A percentile compares a stretch with the other conserved stretches of the same genome.
phyloP scores from a whole-genome alignment of 2,329 filamentous ascomycete species.

The Metarhizium guizhouense region DNA sequence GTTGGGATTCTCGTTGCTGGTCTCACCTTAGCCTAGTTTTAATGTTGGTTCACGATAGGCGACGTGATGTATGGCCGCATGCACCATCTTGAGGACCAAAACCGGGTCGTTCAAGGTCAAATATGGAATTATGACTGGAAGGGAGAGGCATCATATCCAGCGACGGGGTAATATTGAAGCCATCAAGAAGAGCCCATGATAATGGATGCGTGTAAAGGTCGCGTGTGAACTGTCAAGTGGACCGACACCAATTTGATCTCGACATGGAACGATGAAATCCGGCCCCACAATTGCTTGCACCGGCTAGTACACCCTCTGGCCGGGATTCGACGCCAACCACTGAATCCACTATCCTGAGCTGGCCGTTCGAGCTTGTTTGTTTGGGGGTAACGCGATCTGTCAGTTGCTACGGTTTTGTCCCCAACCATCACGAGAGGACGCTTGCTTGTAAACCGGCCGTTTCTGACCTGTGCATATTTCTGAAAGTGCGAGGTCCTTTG shows the following conservation, averaged over 20 bases:
- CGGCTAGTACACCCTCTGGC: too few relatives aligned
- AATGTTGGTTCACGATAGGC: background rate
- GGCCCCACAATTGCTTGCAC: background rate
- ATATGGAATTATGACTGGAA: background rate
- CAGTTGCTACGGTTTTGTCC: background rate
- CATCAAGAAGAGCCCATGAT: too few relatives aligned
- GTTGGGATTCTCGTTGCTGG: background rate
- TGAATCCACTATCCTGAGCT: background rate
- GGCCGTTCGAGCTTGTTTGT: background rate
- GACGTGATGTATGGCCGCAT: background rate
- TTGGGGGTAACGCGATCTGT: constrained; percentile 4
- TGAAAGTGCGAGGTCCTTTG: background rate
- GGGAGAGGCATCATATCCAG: background rate
- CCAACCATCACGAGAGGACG: background rate
- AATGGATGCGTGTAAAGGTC: too few relatives aligned
- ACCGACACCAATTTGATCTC: background rate
- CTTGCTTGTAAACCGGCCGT: background rate
- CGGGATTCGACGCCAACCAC: too few relatives aligned
- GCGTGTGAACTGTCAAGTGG: too few relatives aligned
- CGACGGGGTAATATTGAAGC: too few relatives aligned
- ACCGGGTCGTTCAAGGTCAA: background rate
- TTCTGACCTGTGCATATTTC: background rate
- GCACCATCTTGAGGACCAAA: background rate
- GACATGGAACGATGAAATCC: background rate
- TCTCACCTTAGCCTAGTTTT: background rate